These are phyloP conservation scores for Phoma sp. DNA, from an alignment of 2,329 filamentous ascomycete genomes.

Conservation along the genomic window DNA sequence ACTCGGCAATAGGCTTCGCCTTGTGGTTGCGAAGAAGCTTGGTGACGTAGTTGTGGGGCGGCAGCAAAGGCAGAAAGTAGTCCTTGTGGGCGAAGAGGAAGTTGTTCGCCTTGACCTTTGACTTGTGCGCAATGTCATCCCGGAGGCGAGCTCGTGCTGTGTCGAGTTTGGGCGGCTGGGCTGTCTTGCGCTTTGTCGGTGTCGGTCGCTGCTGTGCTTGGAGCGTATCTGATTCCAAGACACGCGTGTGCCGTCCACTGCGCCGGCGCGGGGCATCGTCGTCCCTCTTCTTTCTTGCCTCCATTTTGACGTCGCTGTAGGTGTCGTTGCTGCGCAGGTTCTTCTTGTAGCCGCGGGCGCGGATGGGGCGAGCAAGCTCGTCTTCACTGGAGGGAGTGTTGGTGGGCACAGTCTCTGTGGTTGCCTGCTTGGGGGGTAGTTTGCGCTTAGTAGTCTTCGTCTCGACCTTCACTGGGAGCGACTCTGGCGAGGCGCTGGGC, in stretches of 20 bases:
- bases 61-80: constrained; percentile 56
- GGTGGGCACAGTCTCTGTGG: not conserved
- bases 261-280: constrained; percentile 30
- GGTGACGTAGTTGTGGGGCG: constrained; percentile 51
- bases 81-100: constrained; percentile 56
- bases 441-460: not conserved
- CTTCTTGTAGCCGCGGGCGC: constrained; percentile 18
- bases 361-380: constrained; percentile 28
- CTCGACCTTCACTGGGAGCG: too few species aligned
- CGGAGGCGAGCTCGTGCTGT: constrained; percentile 52
- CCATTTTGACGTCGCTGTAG: constrained; percentile 43
- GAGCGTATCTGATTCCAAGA: constrained; percentile 42
- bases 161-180: constrained; percentile 34
- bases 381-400: constrained; percentile 29
- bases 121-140: constrained; percentile 50
- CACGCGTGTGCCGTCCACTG: constrained; percentile 30
- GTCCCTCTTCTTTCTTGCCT: constrained; percentile 28
- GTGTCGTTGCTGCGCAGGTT: constrained; percentile 14
- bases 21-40: constrained; percentile 43
- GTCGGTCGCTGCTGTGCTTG: constrained; percentile 16
- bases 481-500: not conserved
- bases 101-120: constrained; percentile 53
- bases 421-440: not conserved
- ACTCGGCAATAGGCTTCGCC: constrained; percentile 43
- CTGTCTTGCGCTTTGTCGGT: constrained; percentile 13